phyloP scores from a whole-genome alignment of 148 eudicot species.

The Vaccinium vitisidaea region DNA sequence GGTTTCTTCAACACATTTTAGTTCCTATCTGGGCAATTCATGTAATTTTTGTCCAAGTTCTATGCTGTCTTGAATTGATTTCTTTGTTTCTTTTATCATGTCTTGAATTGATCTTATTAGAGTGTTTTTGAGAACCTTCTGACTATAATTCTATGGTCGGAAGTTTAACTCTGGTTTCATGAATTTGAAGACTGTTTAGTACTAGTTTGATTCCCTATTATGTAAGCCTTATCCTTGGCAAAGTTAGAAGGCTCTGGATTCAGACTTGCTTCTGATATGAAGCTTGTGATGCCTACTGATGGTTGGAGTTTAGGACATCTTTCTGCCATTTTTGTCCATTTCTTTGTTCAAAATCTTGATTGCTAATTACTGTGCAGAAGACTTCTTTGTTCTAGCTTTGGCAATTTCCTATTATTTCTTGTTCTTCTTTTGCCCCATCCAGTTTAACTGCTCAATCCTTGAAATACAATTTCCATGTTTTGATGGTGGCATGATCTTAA shows the following conservation, averaged over 20 bases:
- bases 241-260: neutral
- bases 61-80: neutral
- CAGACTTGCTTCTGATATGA: neutral
- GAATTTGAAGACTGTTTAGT: neutral
- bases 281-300: neutral
- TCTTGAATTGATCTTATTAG: neutral
- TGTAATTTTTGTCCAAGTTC: neutral
- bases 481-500: neutral
- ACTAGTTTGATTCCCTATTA: neutral
- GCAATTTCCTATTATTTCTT: neutral
- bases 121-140: neutral
- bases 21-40: neutral
- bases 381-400: neutral
- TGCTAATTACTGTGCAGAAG: too few species aligned
- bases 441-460: constrained; percentile 6
- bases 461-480: neutral
- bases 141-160: neutral
- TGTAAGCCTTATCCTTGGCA: neutral
- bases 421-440: neutral
- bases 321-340: neutral
- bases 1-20: neutral
- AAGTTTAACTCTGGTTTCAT: neutral
- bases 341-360: too few species aligned
- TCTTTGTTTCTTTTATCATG: neutral
- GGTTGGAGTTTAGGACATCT: neutral